Base-by-base conservation (phyloP, 805 yeast species). In the Metschnikowia peoriensis region DNA sequence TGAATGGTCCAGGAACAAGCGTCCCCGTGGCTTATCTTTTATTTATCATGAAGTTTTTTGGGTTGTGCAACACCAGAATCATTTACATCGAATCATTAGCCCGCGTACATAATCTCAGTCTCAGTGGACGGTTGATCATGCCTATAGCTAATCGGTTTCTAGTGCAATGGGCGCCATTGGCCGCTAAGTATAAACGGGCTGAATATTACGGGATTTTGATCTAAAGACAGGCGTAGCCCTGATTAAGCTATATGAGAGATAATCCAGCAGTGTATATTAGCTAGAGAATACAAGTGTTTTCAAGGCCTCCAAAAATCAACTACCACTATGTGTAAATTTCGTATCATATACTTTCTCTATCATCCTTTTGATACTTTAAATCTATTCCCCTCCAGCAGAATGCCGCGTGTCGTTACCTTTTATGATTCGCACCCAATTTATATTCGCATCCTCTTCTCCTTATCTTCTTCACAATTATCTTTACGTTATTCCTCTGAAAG, bases 21-120 rank as follows among this genome's bases (percentile, higher is more conserved):
- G 89, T 88, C 3, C 86, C 92, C 2, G 64, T 89, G 28, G 85
- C 88, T 17, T 79, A 80, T 50, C 71, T 81, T 1, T 63, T 84
- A n/a, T 80, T 85, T 50, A 22, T 75, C 1, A 63, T 83, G 58
- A 83, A 83, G 57, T 70, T 70, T 47, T 46, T 78, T 12, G 85
- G 82, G 0, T 37, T 76, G 2, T 68, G 76, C 41, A 61, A 64
- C 28, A 81, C 89, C 0, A 72, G 80, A 50, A 84, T 94, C 27
- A 67, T 94, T 1, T 94, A 93, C 63, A 73, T 93, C 28, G 98
- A 93, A 68, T 85, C 94, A 46, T 73, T 93, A 41, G 97, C 98
- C 0, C 74, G 98, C 41, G 97, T 91, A 9, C 74, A 77, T 49
- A 70, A 73, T 2, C 75, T 94, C 48, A 90, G 97, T 63, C 69